Base-by-base conservation (phyloP, 1,284 basidiomycete species). In the Sanghuangporus weigelae region DNA sequence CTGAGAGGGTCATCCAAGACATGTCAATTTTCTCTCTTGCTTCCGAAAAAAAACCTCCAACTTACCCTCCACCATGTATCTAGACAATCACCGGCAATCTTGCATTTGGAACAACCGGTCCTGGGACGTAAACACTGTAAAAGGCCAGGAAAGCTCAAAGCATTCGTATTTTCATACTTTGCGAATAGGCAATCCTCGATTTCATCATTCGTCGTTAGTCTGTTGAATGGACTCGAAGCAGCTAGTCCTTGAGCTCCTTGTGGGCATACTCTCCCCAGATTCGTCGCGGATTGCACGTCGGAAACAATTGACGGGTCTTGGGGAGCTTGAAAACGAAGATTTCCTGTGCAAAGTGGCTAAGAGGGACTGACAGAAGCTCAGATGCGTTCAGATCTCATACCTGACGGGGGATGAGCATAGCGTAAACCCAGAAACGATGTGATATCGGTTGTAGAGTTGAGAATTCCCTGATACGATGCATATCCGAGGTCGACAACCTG, bases 1-100 rank as follows among this genome's bases (percentile, higher is more conserved):
- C 46, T 53, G 26, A 31, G 26, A 31, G 26, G 26, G 26, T 31
- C 26, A 31, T 31, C 5, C 26, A 31, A 31, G 26, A 49, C 14
- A 36, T 3, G 44, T 36, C 36, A 21, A 3, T 10, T 38, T 19
- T n/a, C 12, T 42, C 40, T 8, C 12, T 11, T 7, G 40, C 10
- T 42, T 31, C 26, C 5, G 3, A 31, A 31, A 31, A 31, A 31
- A 31, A 31, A 31, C n/a, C 4, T 12, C 3, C 40, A 4, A 44
- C 63, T 65, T 49, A 72, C 71, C 71, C 73, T 66, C 74, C 74
- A 38, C 75, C 75, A 48, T 77, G 76, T 35, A 76, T 75, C 70
- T 67, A 77, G 12, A 77, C 67, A 8, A 77, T 38, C 6, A 74
- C 71, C 23, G 75, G 73, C 54, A 73, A 59, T 26, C 67, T 68